Conservation (phyloP, 352 stramenopile genomes). For the Globisporangium rhizosaccharum region DNA sequence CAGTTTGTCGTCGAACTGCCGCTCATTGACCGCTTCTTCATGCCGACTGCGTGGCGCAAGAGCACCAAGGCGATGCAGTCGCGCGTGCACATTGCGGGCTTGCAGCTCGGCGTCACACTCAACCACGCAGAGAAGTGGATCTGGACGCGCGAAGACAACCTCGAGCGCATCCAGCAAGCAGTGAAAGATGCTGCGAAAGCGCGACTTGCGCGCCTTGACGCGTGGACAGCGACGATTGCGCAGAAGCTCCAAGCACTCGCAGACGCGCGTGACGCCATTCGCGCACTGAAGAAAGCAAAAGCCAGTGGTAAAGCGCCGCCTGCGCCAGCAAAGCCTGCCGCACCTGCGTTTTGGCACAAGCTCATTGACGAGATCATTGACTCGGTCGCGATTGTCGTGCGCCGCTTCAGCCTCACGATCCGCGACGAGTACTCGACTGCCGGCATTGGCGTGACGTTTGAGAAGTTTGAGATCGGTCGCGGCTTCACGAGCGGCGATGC, state of each 20-base stretch:
- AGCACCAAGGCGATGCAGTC: slow-evolving; percentile 29
- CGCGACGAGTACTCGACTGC: slow-evolving; percentile 50
- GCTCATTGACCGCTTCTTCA: slow-evolving; percentile 32
- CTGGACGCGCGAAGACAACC: slow-evolving; percentile 62
- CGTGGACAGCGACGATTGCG: slow-evolving; percentile 48
- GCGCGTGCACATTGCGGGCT: slow-evolving; percentile 40
- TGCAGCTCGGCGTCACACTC: slow-evolving; percentile 50
- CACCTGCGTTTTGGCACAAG: slow-evolving; percentile 49
- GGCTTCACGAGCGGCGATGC: slow-evolving; percentile 9
- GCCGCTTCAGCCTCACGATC: slow-evolving; percentile 46
- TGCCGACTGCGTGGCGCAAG: slow-evolving; percentile 9
- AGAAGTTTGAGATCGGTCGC: slow-evolving; percentile 55
- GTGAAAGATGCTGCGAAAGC: slow-evolving; percentile 45
- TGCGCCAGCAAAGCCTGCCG: slow-evolving; percentile 1
- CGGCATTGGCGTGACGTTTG: slow-evolving; percentile 50
- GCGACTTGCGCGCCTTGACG: slow-evolving; percentile 43
- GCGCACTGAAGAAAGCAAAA: slow-evolving; percentile 26
- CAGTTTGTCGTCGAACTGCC: slow-evolving; percentile 51
- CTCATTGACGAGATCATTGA: slow-evolving; percentile 65
- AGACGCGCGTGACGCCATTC: slow-evolving; percentile 23
- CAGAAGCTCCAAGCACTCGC: slow-evolving; percentile 65
- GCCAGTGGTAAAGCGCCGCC: neutral
- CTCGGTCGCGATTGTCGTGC: slow-evolving; percentile 54
- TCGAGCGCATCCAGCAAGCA: slow-evolving; percentile 40
- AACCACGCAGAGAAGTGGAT: slow-evolving; percentile 77